Base-by-base conservation (phyloP, 306 rosid species). In the Trifolium repens region DNA sequence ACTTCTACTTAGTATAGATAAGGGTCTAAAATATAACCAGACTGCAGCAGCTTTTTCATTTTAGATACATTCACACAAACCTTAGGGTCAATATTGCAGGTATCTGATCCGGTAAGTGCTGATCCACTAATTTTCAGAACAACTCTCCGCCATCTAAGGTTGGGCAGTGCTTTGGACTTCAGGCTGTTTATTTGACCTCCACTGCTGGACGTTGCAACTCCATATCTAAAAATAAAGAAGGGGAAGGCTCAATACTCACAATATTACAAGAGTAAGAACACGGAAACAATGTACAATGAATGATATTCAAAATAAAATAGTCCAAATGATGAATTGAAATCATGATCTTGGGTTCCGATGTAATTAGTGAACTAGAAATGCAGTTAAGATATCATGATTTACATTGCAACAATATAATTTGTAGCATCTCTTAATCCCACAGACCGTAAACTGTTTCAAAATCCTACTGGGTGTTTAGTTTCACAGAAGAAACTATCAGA, bases 61-160 rank as follows among this genome's bases (percentile, higher is more conserved):
- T 39, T 10, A 43, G 69, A 34, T 53, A 58, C 74, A 81, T 35
- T 49, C 59, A 32, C 80, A 44, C 74, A 74, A 69, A 91, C 98
- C 98, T 90, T 91, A 34, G 96, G 86, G 86, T 94, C 97, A 70
- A 91, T 82, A 68, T 90, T 91, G 86, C 90, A 86, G 71, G 91
- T 88, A 76, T 86, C 91, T 71, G 90, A 85, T 60, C 96, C 97
- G 42, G 96, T 85, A 72, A 94, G 97, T 82, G 97, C 94, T 24
- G 87, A 91, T 57, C 98, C 97, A 77, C 97, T 94, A 65, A 94
- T 89, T 87, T 94, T 94, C 70, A 94, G 85, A 73, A 94, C 88
- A n/a, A 94, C 96, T 88, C 98, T 89, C 49, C 94, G 87, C 97
- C 98, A 90, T 87, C 88, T 81, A 58, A 86, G 87, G 75, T 79